phyloP scores from a whole-genome alignment of 75 land plant species.

The Picea glauca region DNA sequence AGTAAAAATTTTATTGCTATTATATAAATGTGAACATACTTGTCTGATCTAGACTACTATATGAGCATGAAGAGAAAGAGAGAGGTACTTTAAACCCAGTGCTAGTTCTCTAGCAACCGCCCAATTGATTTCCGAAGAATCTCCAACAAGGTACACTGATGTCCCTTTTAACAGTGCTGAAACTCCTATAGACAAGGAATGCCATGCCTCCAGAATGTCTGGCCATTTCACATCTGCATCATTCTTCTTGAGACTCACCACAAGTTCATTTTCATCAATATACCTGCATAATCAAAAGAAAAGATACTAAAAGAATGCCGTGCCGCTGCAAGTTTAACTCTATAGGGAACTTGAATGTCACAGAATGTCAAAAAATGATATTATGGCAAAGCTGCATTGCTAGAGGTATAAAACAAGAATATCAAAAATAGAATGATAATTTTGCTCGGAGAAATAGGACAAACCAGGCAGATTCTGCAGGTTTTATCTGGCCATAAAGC shows the following conservation, averaged over 20 bases:
- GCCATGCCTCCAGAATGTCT: constrained; percentile 85
- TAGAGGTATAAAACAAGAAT: not conserved
- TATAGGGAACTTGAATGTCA: not conserved
- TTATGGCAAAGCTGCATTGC: not conserved
- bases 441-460: not conserved
- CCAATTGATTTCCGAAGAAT: constrained; percentile 81
- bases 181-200: constrained; percentile 59
- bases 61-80: not conserved
- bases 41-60: not conserved
- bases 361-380: not conserved
- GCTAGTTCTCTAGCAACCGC: constrained; percentile 80
- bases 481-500: constrained; percentile 72
- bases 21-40: not conserved
- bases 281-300: constrained; percentile 50
- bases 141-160: constrained; percentile 82
- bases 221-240: constrained; percentile 84
- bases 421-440: not conserved
- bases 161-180: constrained; percentile 70
- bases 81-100: constrained; percentile 63
- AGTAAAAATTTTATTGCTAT: not conserved
- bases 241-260: constrained; percentile 78
- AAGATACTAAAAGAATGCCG: not conserved
- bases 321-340: not conserved
- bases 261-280: constrained; percentile 83
- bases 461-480: constrained; percentile 89